Base-by-base conservation (phyloP, 2,329 filamentous ascomycete genomes). In the Delphinella strobiligena region DNA sequence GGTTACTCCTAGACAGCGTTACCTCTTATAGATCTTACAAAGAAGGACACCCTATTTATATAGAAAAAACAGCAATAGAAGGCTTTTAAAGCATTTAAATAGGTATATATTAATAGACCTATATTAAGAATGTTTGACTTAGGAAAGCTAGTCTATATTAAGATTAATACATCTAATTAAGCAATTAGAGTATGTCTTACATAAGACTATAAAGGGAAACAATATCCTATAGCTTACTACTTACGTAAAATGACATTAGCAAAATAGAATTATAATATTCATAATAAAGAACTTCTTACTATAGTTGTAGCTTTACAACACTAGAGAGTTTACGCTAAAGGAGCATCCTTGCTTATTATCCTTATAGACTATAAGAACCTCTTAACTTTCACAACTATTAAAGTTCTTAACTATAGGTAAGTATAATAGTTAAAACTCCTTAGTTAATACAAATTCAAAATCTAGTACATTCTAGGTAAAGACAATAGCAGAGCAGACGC, bases 221-320 rank as follows among this genome's bases (percentile, higher is more conserved):
- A 33, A 41, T 32, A 46, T 14, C 42, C 27, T 31, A 18, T 48
- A 34, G 44, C 39, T 14, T 48, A 48, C 37, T 46, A 45, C 37
- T 48, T 34, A 24, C 29, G 35, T 22, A 46, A 44, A 27, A 46
- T 48, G 24, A 41, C 19, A 24, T 44, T 19, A 8, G 33, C 18
- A 19, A 44, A 48, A 41, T n/a, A 40, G 29, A 44, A 44, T 37
- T 48, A 48, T 19, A 19, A 46, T 19, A 43, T 48, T 19, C n/a
- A 38, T 38, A 12, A 38, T 9, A 38, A 38, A 22, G 36, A 38
- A 38, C 29, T 38, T 19, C 36, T 37, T 4, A n/a, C 35, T 5
- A 37, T 37, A 19, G 24, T 19, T 7, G 37, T 22, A 24, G 36
- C 34, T 19, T 38, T 47, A 14, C n/a, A 40, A 32, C 34, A 47